Evolutionary conservation across 148 eudicot species (phyloP).

Genomic region (Agrostemma githago): DNA sequence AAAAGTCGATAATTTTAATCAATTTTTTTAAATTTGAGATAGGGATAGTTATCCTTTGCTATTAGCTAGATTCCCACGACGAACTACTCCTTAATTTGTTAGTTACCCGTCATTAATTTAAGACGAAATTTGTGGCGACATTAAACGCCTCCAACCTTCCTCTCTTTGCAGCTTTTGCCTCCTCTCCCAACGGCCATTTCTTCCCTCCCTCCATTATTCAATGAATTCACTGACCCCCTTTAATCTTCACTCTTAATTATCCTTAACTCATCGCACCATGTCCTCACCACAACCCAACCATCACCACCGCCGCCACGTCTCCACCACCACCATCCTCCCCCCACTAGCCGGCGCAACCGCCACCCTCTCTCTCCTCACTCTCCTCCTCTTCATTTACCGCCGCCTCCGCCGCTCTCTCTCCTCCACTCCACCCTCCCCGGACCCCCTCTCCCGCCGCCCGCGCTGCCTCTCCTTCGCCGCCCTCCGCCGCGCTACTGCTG

Average conservation of each 20-base stretch:
- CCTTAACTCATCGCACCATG: not conserved
- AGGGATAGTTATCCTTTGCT: no score
- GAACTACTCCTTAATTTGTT: no score
- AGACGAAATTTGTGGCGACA: not conserved
- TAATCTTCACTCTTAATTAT: not conserved
- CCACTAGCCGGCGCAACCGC: slow-evolving; percentile 40
- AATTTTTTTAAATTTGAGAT: no score
- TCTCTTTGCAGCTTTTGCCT: not conserved
- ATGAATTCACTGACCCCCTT: not conserved
- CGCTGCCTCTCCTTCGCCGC: slow-evolving; percentile 53
- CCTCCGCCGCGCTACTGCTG: slow-evolving; percentile 59
- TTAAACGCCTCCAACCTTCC: not conserved
- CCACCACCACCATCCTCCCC: slow-evolving; percentile 17
- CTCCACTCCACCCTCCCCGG: slow-evolving; percentile 19
- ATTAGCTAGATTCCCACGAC: no score
- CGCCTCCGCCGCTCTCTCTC: slow-evolving; percentile 34
- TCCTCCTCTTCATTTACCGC: slow-evolving; percentile 52
- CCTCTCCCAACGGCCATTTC: slow-evolving; percentile 9
- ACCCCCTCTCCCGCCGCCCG: slow-evolving; percentile 44
- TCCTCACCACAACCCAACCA: slow-evolving; percentile 20
- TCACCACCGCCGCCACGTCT: slow-evolving; percentile 23
- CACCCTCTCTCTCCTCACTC: slow-evolving; percentile 44
- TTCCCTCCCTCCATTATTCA: not conserved
- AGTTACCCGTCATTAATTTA: no score
- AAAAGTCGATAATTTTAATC: no score